Evolutionary conservation across 192 early-diverging fungal genomes (phyloP).

Genomic region (Rhizoclosmatium sp.): DNA sequence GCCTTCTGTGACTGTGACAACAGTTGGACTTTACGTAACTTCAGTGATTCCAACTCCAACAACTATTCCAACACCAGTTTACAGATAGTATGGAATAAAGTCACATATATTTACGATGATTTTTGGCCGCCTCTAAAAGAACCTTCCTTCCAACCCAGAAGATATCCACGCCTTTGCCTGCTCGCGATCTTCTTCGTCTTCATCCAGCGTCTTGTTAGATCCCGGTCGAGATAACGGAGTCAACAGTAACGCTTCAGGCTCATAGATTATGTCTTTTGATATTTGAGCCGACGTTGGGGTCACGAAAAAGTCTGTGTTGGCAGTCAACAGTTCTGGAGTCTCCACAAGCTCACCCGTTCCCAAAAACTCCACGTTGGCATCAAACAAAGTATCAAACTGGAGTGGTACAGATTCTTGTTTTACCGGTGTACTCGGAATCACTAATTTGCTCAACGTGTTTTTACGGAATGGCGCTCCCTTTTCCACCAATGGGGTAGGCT

Average conservation of each 20-base stretch:
- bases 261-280: constrained; percentile 4
- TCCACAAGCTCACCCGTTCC: not conserved
- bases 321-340: not conserved
- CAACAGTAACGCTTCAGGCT: constrained; percentile 21
- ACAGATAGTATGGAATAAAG: not conserved
- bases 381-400: constrained; percentile 2
- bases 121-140: not conserved
- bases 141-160: constrained; percentile 18
- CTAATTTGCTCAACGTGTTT: not conserved
- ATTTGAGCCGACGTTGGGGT: constrained; percentile 25
- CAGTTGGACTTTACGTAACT: not conserved
- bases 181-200: constrained; percentile 35
- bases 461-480: not conserved
- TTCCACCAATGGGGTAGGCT: not conserved
- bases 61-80: not conserved
- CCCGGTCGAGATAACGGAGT: constrained; percentile 31
- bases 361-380: not conserved
- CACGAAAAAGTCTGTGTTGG: not conserved
- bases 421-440: not conserved
- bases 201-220: constrained; percentile 28
- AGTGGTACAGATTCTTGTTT: not conserved
- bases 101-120: not conserved
- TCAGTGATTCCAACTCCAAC: not conserved
- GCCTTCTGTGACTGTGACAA: constrained; percentile 13
- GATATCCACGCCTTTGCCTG: constrained; percentile 25